Evolutionary conservation across 1,139 yeast species (phyloP).

Genomic region (Nadsonia starkeyi-henricii): DNA sequence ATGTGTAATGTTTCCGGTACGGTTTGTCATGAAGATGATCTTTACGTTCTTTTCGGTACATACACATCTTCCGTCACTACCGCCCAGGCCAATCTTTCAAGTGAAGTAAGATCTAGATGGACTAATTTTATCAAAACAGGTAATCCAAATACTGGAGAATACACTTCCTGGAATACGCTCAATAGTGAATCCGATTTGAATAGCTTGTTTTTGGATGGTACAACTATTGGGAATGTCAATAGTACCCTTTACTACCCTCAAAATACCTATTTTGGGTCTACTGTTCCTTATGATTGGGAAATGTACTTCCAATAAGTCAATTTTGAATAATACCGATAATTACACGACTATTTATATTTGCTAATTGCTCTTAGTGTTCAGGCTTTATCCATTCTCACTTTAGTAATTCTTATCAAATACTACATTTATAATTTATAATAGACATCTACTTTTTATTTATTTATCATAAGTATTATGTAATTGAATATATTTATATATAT

Average conservation of each 20-base stretch:
- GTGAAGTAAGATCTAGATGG: conserved; percentile 20
- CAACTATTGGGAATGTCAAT: not conserved
- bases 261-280: conserved; percentile 7
- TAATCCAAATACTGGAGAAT: conserved; percentile 11
- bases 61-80: conserved; percentile 10
- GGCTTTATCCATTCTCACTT: too few relatives aligned
- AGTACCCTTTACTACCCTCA: conserved; percentile 3
- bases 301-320: too few relatives aligned
- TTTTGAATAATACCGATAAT: too few relatives aligned
- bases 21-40: conserved; percentile 23
- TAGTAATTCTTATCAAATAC: too few relatives aligned
- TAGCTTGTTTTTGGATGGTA: conserved; percentile 8
- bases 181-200: conserved; percentile 5
- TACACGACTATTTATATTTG: too few relatives aligned
- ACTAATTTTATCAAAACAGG: conserved; percentile 17
- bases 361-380: too few relatives aligned
- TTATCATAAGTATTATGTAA: too few relatives aligned
- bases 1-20: conserved; percentile 13
- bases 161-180: conserved; percentile 9
- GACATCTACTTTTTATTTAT: too few relatives aligned
- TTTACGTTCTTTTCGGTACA: conserved; percentile 20
- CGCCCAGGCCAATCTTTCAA: conserved; percentile 11
- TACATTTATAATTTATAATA: too few relatives aligned
- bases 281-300: conserved; percentile 8
- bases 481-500: too few relatives aligned